Evolutionary conservation across 2,329 filamentous ascomycete genomes (phyloP).

Genomic region (Fusarium sp.): DNA sequence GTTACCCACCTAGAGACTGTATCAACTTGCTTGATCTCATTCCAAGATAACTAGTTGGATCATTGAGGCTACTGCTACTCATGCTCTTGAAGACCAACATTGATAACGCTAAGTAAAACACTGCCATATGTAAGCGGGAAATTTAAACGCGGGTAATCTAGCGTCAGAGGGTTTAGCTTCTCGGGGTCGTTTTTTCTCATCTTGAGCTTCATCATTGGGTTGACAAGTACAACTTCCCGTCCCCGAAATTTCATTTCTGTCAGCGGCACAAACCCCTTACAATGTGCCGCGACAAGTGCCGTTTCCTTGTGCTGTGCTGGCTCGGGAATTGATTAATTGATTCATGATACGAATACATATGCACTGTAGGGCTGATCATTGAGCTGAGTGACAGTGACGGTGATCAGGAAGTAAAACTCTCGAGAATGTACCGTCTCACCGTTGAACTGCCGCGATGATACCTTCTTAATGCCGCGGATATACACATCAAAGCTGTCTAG

Average conservation of each 20-base stretch:
- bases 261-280: neutral
- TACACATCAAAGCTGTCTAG: slow-evolving; percentile 8
- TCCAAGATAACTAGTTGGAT: neutral
- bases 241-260: slow-evolving; percentile 17
- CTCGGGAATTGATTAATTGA: neutral
- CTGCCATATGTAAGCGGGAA: slow-evolving; percentile 32
- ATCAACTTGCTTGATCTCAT: neutral
- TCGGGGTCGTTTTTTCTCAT: slow-evolving; percentile 6
- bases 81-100: neutral
- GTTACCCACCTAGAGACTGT: no score
- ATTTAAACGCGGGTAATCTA: slow-evolving; percentile 5
- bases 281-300: slow-evolving; percentile 13
- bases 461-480: slow-evolving; percentile 27
- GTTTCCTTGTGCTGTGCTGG: neutral
- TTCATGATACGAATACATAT: neutral
- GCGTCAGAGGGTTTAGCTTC: slow-evolving; percentile 6
- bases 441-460: slow-evolving; percentile 15
- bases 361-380: slow-evolving; percentile 29
- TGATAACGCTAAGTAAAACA: slow-evolving; percentile 12
- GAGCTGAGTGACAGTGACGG: slow-evolving; percentile 14
- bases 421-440: neutral
- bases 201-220: neutral
- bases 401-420: slow-evolving; percentile 18
- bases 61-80: neutral
- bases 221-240: slow-evolving; percentile 6